Evolutionary conservation across 352 stramenopile genomes (phyloP).

Genomic region (Aphanomyces astaci): DNA sequence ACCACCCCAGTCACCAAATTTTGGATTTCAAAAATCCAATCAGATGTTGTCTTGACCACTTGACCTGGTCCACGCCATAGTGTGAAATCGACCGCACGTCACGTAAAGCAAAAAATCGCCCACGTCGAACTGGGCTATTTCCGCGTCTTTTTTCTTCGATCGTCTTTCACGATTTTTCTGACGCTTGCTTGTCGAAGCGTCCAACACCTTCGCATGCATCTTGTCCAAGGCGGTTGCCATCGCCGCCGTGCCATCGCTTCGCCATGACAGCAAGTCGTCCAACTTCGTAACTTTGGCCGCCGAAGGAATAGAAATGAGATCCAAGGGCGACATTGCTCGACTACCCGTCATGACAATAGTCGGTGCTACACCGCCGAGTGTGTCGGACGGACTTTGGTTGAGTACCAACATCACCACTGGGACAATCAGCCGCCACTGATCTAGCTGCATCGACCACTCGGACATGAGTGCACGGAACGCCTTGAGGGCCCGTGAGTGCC

Average conservation of each 20-base stretch:
- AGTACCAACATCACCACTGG: conserved; percentile 7
- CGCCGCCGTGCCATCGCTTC: background rate
- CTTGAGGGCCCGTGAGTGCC: too few species aligned
- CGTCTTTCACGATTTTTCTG: background rate
- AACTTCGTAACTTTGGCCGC: background rate
- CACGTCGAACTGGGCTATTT: background rate
- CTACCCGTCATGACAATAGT: background rate
- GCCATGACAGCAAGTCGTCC: background rate
- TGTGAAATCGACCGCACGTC: background rate
- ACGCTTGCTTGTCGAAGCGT: background rate
- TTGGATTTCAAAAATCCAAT: conserved; percentile 1
- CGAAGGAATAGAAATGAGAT: background rate
- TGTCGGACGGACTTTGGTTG: background rate
- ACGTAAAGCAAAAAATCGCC: background rate
- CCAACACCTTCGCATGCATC: background rate
- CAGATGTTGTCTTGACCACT: background rate
- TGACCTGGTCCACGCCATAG: background rate
- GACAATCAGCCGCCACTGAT: conserved; percentile 3
- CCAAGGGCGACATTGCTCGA: background rate
- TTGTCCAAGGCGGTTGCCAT: background rate
- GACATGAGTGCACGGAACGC: background rate
- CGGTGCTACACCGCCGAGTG: background rate
- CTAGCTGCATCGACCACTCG: conserved; percentile 3
- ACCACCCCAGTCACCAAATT: conserved; percentile 5
- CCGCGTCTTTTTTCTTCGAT: background rate